Evolutionary conservation across 83 land plant species (phyloP), one percentile per base, ranked within the genome.

Genomic region (Diphasiastrum complanatum): DNA sequence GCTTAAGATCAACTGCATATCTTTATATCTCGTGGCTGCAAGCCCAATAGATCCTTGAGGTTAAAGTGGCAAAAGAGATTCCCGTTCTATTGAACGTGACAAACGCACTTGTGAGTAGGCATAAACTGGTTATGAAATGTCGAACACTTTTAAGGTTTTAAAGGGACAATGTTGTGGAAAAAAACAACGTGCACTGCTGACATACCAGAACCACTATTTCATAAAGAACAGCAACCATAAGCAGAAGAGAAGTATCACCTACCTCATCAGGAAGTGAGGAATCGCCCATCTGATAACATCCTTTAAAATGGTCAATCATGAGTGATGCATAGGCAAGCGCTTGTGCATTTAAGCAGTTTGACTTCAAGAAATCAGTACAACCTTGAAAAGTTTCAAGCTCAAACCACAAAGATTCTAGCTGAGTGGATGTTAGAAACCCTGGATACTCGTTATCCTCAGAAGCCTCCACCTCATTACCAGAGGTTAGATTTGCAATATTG

Each of bases 281-380:
- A 37, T 71, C 79, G 1, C 79, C 79, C 76, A 71, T 76, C 33
- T 76, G 79, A 31, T 76, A 76, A 18, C 66, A 65, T 11, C 66
- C 74, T 36, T 76, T 76, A 53, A 76, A 76, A 59, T 66, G 76
- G 47, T 71, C 76, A 37, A 76, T 63, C 79, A 76, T 71, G 33
- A 38, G 38, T 23, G 52, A 54, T 40, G 79, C 69, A 54, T 54
- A 59, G 60, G 51, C 76, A n/a, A 76, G 41, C 14, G 67, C 79
- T 45, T 54, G 70, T 25, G 58, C 36, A 36, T 76, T 66, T 25
- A 51, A 47, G 46, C 45, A 47, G 37, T 60, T 71, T 51, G 79
- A 76, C 59, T 37, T 65, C 58, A 76, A 36, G 51, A 71, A 76
- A 27, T 71, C 65, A 11, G 76, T 71, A 45, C 79, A 76, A 31